Percentiles rank a stretch among this genome's conserved stretches.
phyloP scores from a whole-genome alignment of 23 red algal species.

The Gracilaria gracilis region DNA sequence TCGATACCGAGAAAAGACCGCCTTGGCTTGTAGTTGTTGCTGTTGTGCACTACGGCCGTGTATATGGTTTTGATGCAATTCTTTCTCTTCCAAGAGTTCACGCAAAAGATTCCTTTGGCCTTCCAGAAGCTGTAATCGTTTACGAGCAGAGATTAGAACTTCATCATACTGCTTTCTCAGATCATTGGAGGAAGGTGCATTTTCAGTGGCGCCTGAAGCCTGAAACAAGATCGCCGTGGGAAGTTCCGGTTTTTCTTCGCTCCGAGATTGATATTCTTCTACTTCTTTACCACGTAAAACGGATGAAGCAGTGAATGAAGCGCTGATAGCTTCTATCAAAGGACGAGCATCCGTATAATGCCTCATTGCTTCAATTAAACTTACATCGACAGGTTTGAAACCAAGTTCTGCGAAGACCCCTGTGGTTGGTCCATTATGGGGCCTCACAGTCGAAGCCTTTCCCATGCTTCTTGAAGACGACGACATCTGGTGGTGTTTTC shows the following conservation, averaged over 20 bases:
- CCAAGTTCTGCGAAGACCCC: neutral
- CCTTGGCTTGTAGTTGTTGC: neutral
- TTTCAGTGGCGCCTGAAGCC: neutral
- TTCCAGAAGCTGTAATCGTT: neutral
- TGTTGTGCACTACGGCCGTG: neutral
- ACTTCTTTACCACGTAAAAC: neutral
- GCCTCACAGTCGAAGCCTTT: neutral
- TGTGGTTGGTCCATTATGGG: neutral
- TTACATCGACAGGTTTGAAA: neutral
- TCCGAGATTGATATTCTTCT: neutral
- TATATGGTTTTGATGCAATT: neutral
- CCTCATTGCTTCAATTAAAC: neutral
- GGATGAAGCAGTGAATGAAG: constrained; percentile 13
- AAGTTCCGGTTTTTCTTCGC: neutral
- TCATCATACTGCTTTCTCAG: neutral
- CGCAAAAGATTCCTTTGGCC: neutral
- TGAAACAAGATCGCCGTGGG: neutral
- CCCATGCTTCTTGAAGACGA: neutral
- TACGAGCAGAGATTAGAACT: neutral
- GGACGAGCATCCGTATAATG: neutral
- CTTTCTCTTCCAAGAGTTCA: constrained; percentile 29
- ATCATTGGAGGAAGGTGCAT: neutral
- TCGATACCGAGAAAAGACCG: neutral
- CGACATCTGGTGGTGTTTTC: constrained; percentile 1
- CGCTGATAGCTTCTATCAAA: neutral